Percentiles rank a stretch among this genome's conserved stretches.
Conservation (phyloP, 208 protist species). For the Leishmania martiniquensis region DNA sequence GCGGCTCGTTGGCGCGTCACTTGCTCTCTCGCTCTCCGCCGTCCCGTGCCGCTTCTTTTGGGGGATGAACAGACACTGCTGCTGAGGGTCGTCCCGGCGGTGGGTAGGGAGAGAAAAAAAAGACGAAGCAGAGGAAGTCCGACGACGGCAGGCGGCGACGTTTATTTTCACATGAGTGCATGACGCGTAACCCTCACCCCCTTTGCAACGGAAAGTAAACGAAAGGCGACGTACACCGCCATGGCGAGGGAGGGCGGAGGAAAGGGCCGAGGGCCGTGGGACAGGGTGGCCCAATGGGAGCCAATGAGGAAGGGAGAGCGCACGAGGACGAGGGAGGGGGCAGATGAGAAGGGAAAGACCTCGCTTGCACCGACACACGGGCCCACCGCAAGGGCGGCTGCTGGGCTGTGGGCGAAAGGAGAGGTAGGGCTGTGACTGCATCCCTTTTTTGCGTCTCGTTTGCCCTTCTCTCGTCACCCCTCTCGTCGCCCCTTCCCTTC, state of each 20-base stretch:
- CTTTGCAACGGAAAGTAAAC: background rate
- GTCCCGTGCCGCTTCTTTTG: background rate
- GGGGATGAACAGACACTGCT: background rate
- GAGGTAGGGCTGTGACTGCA: too few relatives aligned
- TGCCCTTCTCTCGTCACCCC: background rate
- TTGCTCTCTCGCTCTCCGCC: background rate
- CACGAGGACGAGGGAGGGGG: background rate
- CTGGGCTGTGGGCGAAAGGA: background rate
- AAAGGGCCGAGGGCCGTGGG: too few relatives aligned
- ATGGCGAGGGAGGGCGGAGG: background rate
- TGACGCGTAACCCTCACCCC: background rate
- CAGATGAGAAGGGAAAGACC: background rate
- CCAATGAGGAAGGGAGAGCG: too few relatives aligned
- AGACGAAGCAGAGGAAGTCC: too few relatives aligned
- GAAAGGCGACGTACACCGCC: background rate
- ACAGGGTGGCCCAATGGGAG: background rate
- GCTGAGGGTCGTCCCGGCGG: background rate
- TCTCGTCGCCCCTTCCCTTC: too few relatives aligned
- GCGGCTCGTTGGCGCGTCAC: background rate
- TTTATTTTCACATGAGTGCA: background rate
- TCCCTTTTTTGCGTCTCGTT: background rate
- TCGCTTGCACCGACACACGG: background rate
- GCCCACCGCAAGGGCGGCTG: background rate
- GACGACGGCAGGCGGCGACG: background rate
- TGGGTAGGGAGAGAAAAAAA: background rate